phyloP scores from a whole-genome alignment of 257 asterid genomes.

The Solanum medicagineum region DNA sequence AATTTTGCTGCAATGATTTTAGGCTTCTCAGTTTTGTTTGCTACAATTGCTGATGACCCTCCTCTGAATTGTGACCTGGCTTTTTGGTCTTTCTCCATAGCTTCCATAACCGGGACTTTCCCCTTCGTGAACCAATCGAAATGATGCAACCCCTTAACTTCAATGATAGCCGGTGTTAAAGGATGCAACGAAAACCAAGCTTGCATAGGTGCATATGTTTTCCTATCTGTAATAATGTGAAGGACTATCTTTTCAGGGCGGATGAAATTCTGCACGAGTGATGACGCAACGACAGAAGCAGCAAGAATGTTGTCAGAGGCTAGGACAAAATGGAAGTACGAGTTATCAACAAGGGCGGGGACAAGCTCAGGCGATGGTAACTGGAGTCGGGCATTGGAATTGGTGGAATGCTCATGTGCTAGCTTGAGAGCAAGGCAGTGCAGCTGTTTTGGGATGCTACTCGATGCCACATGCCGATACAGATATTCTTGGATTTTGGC shows the following conservation, averaged over 20 bases:
- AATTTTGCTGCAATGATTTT: conserved; percentile 73
- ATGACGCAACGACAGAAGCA: conserved; percentile 82
- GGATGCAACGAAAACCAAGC: conserved; percentile 95
- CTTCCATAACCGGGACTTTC: conserved; percentile 85
- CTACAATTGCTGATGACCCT: conserved; percentile 86
- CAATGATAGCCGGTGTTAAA: conserved; percentile 61
- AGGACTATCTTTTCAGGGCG: conserved; percentile 61
- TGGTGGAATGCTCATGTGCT: conserved; percentile 80
- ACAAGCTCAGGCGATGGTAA: conserved; percentile 79
- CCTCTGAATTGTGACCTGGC: conserved; percentile 77
- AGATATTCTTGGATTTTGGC: conserved; percentile 94
- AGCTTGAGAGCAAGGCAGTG: conserved; percentile 76
- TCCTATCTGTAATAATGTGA: conserved; percentile 72
- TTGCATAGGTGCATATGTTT: conserved; percentile 88
- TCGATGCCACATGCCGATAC: conserved; percentile 96
- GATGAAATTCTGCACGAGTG: conserved; percentile 61
- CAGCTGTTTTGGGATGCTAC: conserved; percentile 93
- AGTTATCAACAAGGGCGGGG: conserved; percentile 81
- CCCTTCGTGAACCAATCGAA: conserved; percentile 95
- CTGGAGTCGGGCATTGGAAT: conserved; percentile 84
- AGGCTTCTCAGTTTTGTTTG: conserved; percentile 71
- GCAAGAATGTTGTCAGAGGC: conserved; percentile 97
- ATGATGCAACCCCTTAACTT: conserved; percentile 84
- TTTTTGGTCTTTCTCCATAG: conserved; percentile 92
- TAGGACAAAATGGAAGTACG: conserved; percentile 70